phyloP scores from a whole-genome alignment of 1,139 yeast species.

The Pichia cactophila region DNA sequence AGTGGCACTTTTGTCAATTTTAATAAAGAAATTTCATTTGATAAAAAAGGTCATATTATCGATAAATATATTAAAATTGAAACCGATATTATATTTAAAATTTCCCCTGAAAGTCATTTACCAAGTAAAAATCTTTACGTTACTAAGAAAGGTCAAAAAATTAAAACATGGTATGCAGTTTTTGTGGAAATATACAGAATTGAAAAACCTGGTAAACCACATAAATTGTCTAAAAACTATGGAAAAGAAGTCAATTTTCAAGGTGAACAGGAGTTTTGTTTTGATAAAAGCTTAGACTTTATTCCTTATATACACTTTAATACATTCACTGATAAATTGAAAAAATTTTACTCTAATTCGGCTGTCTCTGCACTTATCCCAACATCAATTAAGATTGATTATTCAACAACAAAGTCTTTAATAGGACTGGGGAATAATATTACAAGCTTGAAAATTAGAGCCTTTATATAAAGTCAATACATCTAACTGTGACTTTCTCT shows the following conservation, averaged over 20 bases:
- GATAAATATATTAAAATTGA: background rate
- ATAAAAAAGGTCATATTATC: no score
- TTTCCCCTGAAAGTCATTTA: background rate
- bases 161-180: background rate
- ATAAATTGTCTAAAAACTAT: background rate
- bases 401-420: background rate
- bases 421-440: background rate
- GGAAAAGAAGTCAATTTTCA: background rate
- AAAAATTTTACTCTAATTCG: background rate
- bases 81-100: background rate
- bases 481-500: background rate
- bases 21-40: background rate
- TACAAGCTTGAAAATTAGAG: background rate
- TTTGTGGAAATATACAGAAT: background rate
- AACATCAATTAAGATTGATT: background rate
- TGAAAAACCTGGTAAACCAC: background rate
- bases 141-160: background rate
- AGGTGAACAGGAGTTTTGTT: background rate
- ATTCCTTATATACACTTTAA: background rate
- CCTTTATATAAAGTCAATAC: background rate
- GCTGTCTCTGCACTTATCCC: background rate
- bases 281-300: background rate
- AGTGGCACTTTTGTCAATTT: background rate
- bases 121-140: background rate
- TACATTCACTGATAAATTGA: background rate